Evolutionary conservation across 78 protist species (phyloP).

Genomic region (Dictyostelium firmibasis): DNA sequence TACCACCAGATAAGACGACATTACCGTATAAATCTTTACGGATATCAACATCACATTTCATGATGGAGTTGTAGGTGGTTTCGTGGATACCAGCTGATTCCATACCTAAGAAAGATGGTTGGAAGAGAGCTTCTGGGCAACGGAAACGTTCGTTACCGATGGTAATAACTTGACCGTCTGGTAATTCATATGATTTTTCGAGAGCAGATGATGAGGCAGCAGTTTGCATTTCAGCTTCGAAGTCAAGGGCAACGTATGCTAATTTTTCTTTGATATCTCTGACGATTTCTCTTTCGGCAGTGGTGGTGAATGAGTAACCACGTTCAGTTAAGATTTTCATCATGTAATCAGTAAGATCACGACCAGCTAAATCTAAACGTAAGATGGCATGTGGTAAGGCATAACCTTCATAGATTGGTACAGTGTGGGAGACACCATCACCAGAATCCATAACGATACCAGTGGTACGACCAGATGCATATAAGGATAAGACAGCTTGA

Average conservation of each 20-base stretch:
- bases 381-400: conserved; percentile 87
- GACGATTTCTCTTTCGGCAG: conserved; percentile 92
- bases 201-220: conserved; percentile 83
- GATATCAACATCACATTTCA: conserved; percentile 94
- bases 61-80: conserved; percentile 84
- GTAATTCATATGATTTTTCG: conserved; percentile 91
- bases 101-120: conserved; percentile 90
- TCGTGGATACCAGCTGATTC: conserved; percentile 93
- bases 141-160: conserved; percentile 92
- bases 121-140: conserved; percentile 93
- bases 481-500: conserved; percentile 94
- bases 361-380: conserved; percentile 96
- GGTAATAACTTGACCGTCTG: conserved; percentile 92
- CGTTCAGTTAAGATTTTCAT: conserved; percentile 93
- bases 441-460: conserved; percentile 98
- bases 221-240: conserved; percentile 88
- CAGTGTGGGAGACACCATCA: conserved; percentile 96
- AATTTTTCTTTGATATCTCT: conserved; percentile 75
- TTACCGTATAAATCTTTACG: conserved; percentile 94
- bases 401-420: conserved; percentile 95
- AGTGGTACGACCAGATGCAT: conserved; percentile 94
- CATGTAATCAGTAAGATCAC: conserved; percentile 95
- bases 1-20: conserved; percentile 96
- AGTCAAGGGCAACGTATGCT: conserved; percentile 83
- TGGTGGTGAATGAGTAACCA: conserved; percentile 96